Base-by-base conservation (phyloP, 148 eudicot genomes). In the Chenopodium formosanum region DNA sequence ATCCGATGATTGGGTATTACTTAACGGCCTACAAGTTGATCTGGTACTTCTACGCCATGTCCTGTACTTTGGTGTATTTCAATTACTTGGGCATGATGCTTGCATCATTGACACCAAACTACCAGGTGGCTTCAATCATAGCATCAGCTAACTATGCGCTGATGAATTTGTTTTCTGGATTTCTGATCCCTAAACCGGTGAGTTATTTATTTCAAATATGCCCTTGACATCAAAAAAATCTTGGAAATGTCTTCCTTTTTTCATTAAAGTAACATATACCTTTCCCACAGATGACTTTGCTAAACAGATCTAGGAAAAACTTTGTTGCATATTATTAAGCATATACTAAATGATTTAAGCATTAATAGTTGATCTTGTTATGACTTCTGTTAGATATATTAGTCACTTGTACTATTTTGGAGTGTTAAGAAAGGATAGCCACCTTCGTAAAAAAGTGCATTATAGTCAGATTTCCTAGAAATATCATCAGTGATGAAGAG, bases 1-100 rank as follows among this genome's bases (percentile, higher is more conserved):
- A 94, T 83, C 91, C 97, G 7, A 92, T 92, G 98, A 90, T 92
- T 48, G 98, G 94, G 46, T 92, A 81, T 78, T 76, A 88, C 81
- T 79, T 84, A 79, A 85, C 97, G 63, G 88, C 88, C 29, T 85
- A 89, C 69, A 92, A 94, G 88, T 81, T 91, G 34, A 80, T 91
- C 81, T 90, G 91, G 91, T 92, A 91, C 83, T 89, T 87, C 72
- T 92, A 89, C 62, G 78, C 87, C 77, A 89, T 90, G 88, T 89
- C 89, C 67, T 89, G 91, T 77, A 84, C 98, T 44, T 69, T 91
- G 72, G 44, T 91, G 81, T 92, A 87, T 81, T 94, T 78, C 84
- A 90, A 85, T 46, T 92, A 88, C 81, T 17, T 92, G 78, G 98
- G 92, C 62, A 92, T 94, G 94, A 79, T 94, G 86, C 82, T 94